Evolutionary conservation across 1,284 basidiomycete species (phyloP).

Genomic region (Cryptococcus sp.): DNA sequence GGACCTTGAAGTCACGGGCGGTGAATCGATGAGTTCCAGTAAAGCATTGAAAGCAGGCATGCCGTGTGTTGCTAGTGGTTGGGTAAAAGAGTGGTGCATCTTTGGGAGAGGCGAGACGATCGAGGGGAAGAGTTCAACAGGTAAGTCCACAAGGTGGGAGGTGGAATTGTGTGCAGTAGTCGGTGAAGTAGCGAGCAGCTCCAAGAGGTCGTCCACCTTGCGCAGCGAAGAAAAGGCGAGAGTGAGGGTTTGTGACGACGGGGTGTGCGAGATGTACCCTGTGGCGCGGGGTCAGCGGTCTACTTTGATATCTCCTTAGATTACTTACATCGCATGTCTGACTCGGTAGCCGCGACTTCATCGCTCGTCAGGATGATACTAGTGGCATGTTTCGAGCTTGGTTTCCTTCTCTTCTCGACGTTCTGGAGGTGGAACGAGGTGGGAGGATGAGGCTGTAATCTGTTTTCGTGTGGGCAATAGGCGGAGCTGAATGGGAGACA

Average conservation of each 20-base stretch:
- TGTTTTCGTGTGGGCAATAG: slow-evolving; percentile 20
- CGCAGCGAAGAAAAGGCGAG: slow-evolving; percentile 32
- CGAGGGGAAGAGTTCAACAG: slow-evolving; percentile 24
- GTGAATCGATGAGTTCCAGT: slow-evolving; percentile 24
- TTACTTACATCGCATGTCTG: slow-evolving; percentile 25
- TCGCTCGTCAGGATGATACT: slow-evolving; percentile 21
- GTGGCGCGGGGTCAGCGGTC: not conserved
- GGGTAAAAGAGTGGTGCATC: slow-evolving; percentile 27
- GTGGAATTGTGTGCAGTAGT: not conserved
- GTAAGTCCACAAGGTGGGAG: slow-evolving; percentile 18
- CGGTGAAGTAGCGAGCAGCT: slow-evolving; percentile 22
- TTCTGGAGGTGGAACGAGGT: slow-evolving; percentile 1
- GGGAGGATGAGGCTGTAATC: slow-evolving; percentile 17
- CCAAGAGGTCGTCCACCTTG: slow-evolving; percentile 24
- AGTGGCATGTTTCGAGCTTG: not conserved
- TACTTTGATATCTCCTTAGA: not conserved
- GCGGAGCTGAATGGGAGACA: slow-evolving; percentile 13
- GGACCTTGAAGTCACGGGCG: slow-evolving; percentile 13
- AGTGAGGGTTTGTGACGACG: slow-evolving; percentile 30
- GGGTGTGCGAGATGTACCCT: slow-evolving; percentile 40
- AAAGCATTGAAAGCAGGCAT: slow-evolving; percentile 21
- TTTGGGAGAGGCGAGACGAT: slow-evolving; percentile 11
- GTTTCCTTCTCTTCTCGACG: slow-evolving; percentile 7
- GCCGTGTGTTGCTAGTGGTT: slow-evolving; percentile 26
- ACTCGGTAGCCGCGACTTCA: slow-evolving; percentile 11